Evolutionary conservation across 2,329 filamentous ascomycete genomes (phyloP).

Genomic region (Immersiporthe knoxdaviesiana): DNA sequence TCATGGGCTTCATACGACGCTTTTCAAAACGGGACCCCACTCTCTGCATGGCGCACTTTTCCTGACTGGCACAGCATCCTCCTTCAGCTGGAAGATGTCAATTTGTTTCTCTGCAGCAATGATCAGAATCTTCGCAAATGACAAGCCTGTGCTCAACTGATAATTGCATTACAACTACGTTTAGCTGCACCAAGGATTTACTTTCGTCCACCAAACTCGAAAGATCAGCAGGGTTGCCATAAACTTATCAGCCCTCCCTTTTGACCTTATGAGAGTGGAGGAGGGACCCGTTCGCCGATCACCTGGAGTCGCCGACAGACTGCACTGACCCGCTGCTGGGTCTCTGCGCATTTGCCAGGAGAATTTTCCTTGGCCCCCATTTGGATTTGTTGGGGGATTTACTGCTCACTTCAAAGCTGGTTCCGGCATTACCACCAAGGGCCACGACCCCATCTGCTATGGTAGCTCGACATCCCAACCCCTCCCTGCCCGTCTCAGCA

Average conservation of each 20-base stretch:
- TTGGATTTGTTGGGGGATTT: background rate
- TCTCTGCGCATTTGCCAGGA: background rate
- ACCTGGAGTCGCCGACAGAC: slow-evolving; percentile 9
- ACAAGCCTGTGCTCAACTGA: background rate
- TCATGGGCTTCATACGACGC: background rate
- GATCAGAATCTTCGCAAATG: background rate
- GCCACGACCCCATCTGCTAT: background rate
- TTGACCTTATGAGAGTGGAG: background rate
- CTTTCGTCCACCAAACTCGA: background rate
- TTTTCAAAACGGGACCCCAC: background rate
- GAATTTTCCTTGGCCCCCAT: background rate
- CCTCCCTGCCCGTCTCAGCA: background rate
- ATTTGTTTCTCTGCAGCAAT: background rate
- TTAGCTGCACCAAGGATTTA: background rate
- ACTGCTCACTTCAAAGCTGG: background rate
- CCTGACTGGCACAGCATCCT: background rate
- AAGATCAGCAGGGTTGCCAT: slow-evolving; percentile 8
- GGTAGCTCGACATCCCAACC: background rate
- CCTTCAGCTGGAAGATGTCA: background rate
- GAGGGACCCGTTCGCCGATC: background rate
- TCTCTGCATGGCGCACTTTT: background rate
- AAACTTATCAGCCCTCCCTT: background rate
- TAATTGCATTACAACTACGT: slow-evolving; percentile 3
- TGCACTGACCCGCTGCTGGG: slow-evolving; percentile 11
- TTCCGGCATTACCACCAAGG: background rate